Conservation (phyloP, 192 early-diverging fungal genomes). For the Coemansia nantahalensis region DNA sequence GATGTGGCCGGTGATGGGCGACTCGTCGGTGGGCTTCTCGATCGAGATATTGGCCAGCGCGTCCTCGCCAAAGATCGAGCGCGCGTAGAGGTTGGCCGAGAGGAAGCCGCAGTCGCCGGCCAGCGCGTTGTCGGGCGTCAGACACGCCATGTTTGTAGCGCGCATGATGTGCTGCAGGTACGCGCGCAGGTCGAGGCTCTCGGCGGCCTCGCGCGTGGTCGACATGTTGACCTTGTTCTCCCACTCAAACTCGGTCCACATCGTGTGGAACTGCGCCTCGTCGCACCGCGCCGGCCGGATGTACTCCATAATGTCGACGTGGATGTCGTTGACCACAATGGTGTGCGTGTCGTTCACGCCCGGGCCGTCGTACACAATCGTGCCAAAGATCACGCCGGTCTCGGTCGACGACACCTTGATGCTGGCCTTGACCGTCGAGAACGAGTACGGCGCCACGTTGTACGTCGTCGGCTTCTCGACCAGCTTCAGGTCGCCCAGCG, state of each 20-base stretch:
- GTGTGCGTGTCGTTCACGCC: conserved; percentile 86
- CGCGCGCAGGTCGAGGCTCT: conserved; percentile 71
- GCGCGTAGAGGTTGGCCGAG: conserved; percentile 95
- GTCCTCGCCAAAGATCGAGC: conserved; percentile 97
- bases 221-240: conserved; percentile 99
- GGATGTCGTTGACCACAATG: conserved; percentile 95
- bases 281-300: conserved; percentile 90
- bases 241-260: conserved; percentile 99
- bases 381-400: conserved; percentile 97
- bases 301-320: conserved; percentile 99
- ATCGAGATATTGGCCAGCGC: conserved; percentile 97
- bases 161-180: conserved; percentile 94
- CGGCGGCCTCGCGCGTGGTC: conserved; percentile 73
- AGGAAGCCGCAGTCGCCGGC: conserved; percentile 96
- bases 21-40: conserved; percentile 69
- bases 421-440: conserved; percentile 93
- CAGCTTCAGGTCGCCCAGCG: conserved; percentile 94
- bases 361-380: conserved; percentile 98
- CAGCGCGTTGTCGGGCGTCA: conserved; percentile 91
- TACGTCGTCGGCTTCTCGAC: conserved; percentile 90
- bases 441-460: conserved; percentile 86
- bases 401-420: conserved; percentile 99
- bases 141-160: conserved; percentile 96
- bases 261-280: conserved; percentile 92
- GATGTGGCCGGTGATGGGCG: conserved; percentile 91